Evolutionary conservation across 1,284 basidiomycete species (phyloP).

Genomic region (Sporisorium sorghi): DNA sequence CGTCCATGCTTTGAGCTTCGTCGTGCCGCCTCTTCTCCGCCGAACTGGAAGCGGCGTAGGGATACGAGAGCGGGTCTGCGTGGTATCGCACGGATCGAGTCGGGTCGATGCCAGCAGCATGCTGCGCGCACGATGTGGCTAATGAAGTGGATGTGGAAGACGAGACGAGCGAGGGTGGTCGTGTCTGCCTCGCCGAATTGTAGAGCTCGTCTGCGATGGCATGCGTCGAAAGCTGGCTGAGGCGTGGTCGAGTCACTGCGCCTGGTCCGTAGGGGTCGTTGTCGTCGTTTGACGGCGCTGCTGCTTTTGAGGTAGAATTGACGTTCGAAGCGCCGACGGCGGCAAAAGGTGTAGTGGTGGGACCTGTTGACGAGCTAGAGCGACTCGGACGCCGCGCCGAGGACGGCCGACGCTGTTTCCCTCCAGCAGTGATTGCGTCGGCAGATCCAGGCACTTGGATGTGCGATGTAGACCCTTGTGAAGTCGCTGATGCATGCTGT

Average conservation of each 20-base stretch:
- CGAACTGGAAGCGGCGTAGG: not conserved
- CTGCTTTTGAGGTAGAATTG: not conserved
- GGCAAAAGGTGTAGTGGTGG: conserved; percentile 43
- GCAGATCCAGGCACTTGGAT: conserved; percentile 17
- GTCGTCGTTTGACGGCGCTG: conserved; percentile 16
- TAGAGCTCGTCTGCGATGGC: conserved; percentile 40
- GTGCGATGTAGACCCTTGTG: conserved; percentile 11
- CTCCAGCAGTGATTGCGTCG: conserved; percentile 10
- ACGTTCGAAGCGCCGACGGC: conserved; percentile 12
- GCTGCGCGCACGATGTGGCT: conserved; percentile 20
- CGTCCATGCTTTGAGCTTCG: conserved; percentile 9
- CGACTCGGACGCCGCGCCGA: conserved; percentile 36
- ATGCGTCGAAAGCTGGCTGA: conserved; percentile 37
- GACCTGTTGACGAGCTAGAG: conserved; percentile 44
- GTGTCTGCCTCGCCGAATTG: conserved; percentile 18
- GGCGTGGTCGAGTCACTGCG: conserved; percentile 49
- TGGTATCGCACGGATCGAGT: conserved; percentile 34
- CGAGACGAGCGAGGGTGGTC: conserved; percentile 30
- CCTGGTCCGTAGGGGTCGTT: conserved; percentile 50
- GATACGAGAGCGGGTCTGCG: conserved; percentile 15
- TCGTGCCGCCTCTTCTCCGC: not conserved
- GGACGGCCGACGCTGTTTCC: conserved; percentile 43
- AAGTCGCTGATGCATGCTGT: conserved; percentile 20
- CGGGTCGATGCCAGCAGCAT: conserved; percentile 22
- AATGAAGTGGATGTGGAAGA: conserved; percentile 37